Base-by-base conservation (phyloP, 106 monocot species). In the Dendrobium chrysotoxum region DNA sequence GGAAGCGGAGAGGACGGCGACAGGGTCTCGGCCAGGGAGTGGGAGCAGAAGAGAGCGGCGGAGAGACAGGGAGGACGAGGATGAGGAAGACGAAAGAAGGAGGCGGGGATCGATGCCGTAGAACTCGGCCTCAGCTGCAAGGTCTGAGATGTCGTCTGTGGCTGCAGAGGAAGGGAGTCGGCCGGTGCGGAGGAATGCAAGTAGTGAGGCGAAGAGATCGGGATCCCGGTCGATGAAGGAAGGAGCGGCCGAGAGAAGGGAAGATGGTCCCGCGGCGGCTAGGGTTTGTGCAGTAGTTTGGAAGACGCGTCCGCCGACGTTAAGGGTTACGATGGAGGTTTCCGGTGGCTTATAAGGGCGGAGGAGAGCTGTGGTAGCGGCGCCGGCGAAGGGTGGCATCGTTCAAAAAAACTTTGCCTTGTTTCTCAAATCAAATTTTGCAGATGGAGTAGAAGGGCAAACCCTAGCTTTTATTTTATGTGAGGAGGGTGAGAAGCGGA, bases 151-250 rank as follows among this genome's bases (percentile, higher is more conserved):
- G 77, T 80, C 78, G 58, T 80, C 73, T 2, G 71, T 6, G 6
- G 58, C 47, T 53, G 78, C 73, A 53, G 84, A 55, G 64, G 84
- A 80, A 7, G 81, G 83, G 40, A 72, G 58, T 65, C 79, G 57
- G 67, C 79, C 76, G 16, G 26, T 85, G 83, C 80, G 87, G 87
- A 79, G 83, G 75, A 68, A 84, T 42, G 79, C 83, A 72, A 90
- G 87, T 47, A 90, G 79, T 47, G 77, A 28, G 66, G 87, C 79
- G 85, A 90, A 90, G 77, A 90, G 79, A 18, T 77, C 73, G 18
- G 92, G 92, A 78, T 92, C 92, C 7, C 89, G 81, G 81, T 92
- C 92, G 80, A 92, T 75, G 87, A 88, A 92, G 13, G 89, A 79
- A 15, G 72, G 67, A 45, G 80, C 81, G 75, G 79, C 41, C 41